A percentile compares a stretch with the other conserved stretches of the same genome.
Conservation (phyloP, 2,329 filamentous ascomycete species). For the Fusarium ambrosium region DNA sequence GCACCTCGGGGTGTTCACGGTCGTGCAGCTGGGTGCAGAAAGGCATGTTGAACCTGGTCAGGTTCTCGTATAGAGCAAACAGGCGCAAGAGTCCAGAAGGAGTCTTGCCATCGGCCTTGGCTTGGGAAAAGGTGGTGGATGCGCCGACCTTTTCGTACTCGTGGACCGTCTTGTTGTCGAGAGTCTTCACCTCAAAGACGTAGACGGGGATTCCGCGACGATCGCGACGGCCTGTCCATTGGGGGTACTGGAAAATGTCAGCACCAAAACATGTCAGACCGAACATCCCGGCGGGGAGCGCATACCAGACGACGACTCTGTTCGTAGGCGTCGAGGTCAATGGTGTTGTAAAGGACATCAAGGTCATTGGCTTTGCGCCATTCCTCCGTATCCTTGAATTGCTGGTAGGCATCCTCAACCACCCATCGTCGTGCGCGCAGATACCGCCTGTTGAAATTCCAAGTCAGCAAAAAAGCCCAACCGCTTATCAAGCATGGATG, state of each 20-base stretch:
- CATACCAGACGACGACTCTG: slow-evolving; percentile 79
- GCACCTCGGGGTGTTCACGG: slow-evolving; percentile 81
- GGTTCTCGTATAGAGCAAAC: slow-evolving; percentile 93
- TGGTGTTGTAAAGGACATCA: slow-evolving; percentile 84
- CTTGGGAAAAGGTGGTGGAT: slow-evolving; percentile 69
- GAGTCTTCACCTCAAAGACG: slow-evolving; percentile 86
- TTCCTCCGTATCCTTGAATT: slow-evolving; percentile 90
- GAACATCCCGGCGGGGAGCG: not conserved
- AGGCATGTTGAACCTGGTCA: slow-evolving; percentile 88
- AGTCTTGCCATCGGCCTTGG: slow-evolving; percentile 75
- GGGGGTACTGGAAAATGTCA: slow-evolving; percentile 76
- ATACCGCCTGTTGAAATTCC: slow-evolving; percentile 74
- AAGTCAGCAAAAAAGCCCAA: slow-evolving; percentile 25
- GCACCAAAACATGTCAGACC: not conserved
- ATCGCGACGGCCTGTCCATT: slow-evolving; percentile 94
- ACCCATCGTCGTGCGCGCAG: slow-evolving; percentile 87
- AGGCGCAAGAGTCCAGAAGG: slow-evolving; percentile 84
- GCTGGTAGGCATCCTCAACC: slow-evolving; percentile 80
- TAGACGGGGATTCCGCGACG: slow-evolving; percentile 92
- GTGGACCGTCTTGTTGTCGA: slow-evolving; percentile 85
- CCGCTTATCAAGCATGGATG: slow-evolving; percentile 11
- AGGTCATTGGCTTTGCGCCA: slow-evolving; percentile 87
- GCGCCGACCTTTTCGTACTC: slow-evolving; percentile 79
- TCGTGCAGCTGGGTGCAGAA: slow-evolving; percentile 82
- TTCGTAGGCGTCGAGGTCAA: slow-evolving; percentile 88